Evolutionary conservation across 495 filamentous ascomycete genomes (phyloP), one percentile per base, ranked within the genome.

Genomic region (Penicillium atrosanguineum): DNA sequence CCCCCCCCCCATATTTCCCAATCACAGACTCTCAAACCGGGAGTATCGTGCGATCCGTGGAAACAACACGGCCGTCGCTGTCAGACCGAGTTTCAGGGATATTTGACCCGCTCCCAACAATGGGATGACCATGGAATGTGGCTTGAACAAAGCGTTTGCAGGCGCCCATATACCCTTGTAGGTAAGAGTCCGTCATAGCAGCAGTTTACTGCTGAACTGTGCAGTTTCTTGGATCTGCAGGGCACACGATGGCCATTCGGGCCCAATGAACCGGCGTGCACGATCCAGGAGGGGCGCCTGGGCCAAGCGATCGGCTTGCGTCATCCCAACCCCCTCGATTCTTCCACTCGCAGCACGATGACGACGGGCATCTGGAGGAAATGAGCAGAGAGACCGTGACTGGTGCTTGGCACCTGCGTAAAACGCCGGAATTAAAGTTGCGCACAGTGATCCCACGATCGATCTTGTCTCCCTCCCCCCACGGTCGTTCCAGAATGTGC

Each of bases 271-370:
- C 52, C 49, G 44, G 47, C 42, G 42, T 50, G 47, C 40, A 50
- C 37, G 42, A 16, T 23, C n/a, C 11, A 34, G 14, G 31, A 34
- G 31, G 28, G 19, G 20, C 12, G 1, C n/a, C 21, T 20, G 23
- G 23, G 31, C 31, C 31, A 34, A 64, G 59, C 52, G 50, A 59
- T 64, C 59, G 55, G 55, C 62, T 64, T 64, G 62, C 62, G 62
- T 64, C 59, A 63, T 31, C 61, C 50, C 41, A 26, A 7, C 47
- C 40, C 46, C 14, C 25, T 41, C 8, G 7, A 36, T 34, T 14
- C 9, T 14, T 34, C 9, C 1, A 34, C 31, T 34, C 11, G 31
- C 31, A 34, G 31, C 31, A 34, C 50, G 40, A 60, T 56, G 57
- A 60, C 52, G 52, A 60, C 52, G 53, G 56, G 52, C 53, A 56